Conservation (phyloP, 805 yeast species). For the Lachancea lanzarotensis region DNA sequence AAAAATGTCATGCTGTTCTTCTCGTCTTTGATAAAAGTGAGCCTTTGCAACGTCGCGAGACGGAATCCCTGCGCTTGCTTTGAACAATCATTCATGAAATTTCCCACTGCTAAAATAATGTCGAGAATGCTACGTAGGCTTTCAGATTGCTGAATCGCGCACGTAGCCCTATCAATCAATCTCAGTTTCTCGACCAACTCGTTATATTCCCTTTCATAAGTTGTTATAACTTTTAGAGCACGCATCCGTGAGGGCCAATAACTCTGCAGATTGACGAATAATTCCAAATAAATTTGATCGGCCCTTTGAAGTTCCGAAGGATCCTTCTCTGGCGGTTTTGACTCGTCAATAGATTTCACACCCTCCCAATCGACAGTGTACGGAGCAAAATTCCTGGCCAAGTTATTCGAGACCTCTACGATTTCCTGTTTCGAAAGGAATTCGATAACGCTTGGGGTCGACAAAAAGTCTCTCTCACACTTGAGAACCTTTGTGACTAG, state of each 20-base stretch:
- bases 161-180: slow-evolving; percentile 66
- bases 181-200: slow-evolving; percentile 64
- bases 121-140: slow-evolving; percentile 69
- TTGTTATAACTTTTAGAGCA: slow-evolving; percentile 63
- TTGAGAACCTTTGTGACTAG: slow-evolving; percentile 63
- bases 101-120: slow-evolving; percentile 85
- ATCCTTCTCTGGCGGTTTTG: slow-evolving; percentile 55
- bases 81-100: slow-evolving; percentile 89
- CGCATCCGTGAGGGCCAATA: slow-evolving; percentile 93
- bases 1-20: slow-evolving; percentile 80
- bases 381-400: slow-evolving; percentile 70
- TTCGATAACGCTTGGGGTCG: slow-evolving; percentile 70
- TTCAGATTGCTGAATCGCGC: slow-evolving; percentile 56
- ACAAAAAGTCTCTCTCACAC: slow-evolving; percentile 68
- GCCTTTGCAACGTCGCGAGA: slow-evolving; percentile 79
- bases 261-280: slow-evolving; percentile 73
- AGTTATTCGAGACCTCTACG: slow-evolving; percentile 63
- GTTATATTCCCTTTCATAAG: slow-evolving; percentile 71
- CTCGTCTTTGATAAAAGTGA: slow-evolving; percentile 86
- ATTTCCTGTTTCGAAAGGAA: slow-evolving; percentile 73
- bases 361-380: slow-evolving; percentile 67
- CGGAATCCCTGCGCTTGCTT: slow-evolving; percentile 93
- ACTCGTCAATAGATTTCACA: slow-evolving; percentile 34
- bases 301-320: slow-evolving; percentile 76
- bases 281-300: slow-evolving; percentile 75